Conservation (phyloP, 176 grass and related monocot genomes). For the Lolium multiflorum region DNA sequence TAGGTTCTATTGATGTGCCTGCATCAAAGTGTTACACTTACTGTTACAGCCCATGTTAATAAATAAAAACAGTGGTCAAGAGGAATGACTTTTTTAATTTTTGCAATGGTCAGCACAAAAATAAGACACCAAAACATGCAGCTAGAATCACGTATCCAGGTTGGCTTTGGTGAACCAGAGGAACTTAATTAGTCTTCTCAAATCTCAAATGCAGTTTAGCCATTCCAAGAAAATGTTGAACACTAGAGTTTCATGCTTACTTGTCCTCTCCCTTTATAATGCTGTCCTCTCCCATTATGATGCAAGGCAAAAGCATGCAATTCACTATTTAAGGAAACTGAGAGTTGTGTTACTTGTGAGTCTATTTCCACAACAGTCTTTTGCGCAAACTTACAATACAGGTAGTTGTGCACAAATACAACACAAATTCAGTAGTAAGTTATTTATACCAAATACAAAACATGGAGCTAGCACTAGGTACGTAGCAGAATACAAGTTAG, state of each 20-base stretch:
- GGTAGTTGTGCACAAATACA: not conserved
- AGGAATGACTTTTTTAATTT: not conserved
- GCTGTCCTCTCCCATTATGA: too few species aligned
- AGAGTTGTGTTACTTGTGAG: not conserved
- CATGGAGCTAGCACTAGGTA: too few species aligned
- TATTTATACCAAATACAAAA: too few species aligned
- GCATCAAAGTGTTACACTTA: not conserved
- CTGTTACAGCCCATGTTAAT: not conserved
- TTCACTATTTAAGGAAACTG: not conserved
- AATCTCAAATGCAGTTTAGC: not conserved
- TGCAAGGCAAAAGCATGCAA: not conserved
- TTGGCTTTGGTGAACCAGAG: not conserved
- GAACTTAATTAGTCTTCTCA: not conserved
- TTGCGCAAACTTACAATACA: not conserved
- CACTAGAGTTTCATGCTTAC: not conserved
- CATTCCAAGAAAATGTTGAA: not conserved
- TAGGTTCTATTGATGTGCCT: too few species aligned
- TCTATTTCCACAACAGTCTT: not conserved
- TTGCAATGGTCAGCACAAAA: too few species aligned
- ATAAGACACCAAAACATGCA: too few species aligned
- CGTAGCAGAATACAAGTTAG: too few species aligned
- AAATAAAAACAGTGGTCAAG: not conserved
- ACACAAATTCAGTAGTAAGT: not conserved
- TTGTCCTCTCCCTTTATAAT: not conserved
- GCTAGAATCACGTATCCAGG: not conserved